Conservation (phyloP, 768 basidiomycete genomes). For the Mycena crocata region DNA sequence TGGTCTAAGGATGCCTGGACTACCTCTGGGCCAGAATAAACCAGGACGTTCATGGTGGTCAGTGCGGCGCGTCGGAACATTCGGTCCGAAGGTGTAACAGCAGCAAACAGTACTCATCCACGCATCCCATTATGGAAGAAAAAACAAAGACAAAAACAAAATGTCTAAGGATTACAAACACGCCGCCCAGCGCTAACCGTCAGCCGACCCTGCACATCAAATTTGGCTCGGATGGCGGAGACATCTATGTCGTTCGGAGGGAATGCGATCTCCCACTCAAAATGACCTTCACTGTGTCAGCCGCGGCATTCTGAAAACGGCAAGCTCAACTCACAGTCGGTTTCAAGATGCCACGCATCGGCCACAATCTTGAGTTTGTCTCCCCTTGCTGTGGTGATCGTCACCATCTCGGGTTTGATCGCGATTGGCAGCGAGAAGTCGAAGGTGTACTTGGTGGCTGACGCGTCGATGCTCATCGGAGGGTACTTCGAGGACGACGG, state of each 20-base stretch:
- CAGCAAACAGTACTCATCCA: slow-evolving; percentile 25
- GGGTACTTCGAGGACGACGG: slow-evolving; percentile 49
- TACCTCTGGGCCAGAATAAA: slow-evolving; percentile 75
- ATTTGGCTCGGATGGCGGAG: slow-evolving; percentile 61
- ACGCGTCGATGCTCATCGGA: slow-evolving; percentile 57
- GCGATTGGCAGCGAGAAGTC: slow-evolving; percentile 61
- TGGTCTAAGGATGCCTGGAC: slow-evolving; percentile 57
- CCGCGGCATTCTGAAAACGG: slow-evolving; percentile 2
- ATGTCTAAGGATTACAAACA: slow-evolving; percentile 3
- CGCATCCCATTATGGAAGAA: slow-evolving; percentile 6
- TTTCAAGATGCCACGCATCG: slow-evolving; percentile 72
- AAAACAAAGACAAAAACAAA: neutral
- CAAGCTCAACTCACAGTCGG: slow-evolving; percentile 60
- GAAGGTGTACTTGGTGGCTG: slow-evolving; percentile 54
- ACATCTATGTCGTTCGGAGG: slow-evolving; percentile 66
- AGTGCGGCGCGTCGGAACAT: slow-evolving; percentile 35
- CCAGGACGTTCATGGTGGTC: slow-evolving; percentile 76
- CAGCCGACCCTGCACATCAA: slow-evolving; percentile 59
- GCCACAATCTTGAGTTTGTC: slow-evolving; percentile 68
- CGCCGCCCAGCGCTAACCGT: slow-evolving; percentile 50
- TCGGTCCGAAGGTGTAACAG: slow-evolving; percentile 19
- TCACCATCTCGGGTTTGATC: slow-evolving; percentile 70
- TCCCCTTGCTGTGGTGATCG: slow-evolving; percentile 69
- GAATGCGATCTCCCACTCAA: slow-evolving; percentile 71
- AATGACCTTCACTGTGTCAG: slow-evolving; percentile 58